These are phyloP conservation scores for Talaromyces sp. DNA, from an alignment of 2,329 filamentous ascomycete species.

Conservation along the genomic window DNA sequence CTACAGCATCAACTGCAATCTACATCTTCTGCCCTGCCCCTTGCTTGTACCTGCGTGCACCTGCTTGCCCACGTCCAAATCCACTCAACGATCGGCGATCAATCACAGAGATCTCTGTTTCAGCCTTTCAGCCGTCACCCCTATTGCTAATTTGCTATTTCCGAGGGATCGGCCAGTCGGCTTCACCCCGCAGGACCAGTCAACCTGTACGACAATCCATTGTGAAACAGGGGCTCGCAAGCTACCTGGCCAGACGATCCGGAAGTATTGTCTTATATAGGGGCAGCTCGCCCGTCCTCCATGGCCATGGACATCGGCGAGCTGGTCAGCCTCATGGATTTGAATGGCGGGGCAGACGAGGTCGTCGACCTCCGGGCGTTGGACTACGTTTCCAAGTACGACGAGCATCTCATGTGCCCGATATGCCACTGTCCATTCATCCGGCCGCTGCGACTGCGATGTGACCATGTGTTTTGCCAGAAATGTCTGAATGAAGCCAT, in stretches of 20 bases:
- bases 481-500: conserved; percentile 50
- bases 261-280: background rate
- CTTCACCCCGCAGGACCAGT: background rate
- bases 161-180: background rate
- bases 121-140: background rate
- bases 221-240: background rate
- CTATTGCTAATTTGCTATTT: background rate
- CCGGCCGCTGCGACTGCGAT: conserved; percentile 51
- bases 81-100: background rate
- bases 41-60: background rate
- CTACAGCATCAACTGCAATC: background rate
- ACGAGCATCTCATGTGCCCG: conserved; percentile 57
- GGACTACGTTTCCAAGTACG: conserved; percentile 52
- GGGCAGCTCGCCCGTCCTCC: background rate
- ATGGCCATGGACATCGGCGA: conserved; percentile 26
- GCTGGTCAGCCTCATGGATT: conserved; percentile 16
- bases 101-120: background rate
- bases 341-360: conserved; percentile 21
- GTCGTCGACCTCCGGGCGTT: conserved; percentile 51
- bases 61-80: background rate
- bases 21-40: background rate
- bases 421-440: conserved; percentile 61
- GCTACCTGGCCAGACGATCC: background rate
- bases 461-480: conserved; percentile 60
- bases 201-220: background rate